Evolutionary conservation across 148 eudicot species (phyloP), one percentile per base, ranked within the genome.

Genomic region (Chenopodium formosanum): DNA sequence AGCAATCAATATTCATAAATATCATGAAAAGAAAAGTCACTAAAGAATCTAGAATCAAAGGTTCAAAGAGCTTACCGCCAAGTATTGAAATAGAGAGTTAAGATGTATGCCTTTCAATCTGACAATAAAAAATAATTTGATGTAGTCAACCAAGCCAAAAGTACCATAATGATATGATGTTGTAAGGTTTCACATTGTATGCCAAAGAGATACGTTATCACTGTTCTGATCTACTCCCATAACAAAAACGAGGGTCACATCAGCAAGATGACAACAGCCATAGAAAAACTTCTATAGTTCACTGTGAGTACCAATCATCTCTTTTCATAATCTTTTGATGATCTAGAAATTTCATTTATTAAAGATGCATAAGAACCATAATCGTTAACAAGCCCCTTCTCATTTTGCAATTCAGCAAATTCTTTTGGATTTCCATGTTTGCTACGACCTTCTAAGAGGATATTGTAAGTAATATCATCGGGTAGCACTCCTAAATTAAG

Each of bases 401-500:
- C 95, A 27, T 79, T 46, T 23, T 88, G 90, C 66, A 94, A 78
- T 62, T 77, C 80, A 13, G 78, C 87, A 81, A 82, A 79, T 53
- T 86, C 83, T 52, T 84, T 86, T 0, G 82, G 80, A 48, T 85
- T 81, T 67, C 87, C 87, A 73, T 86, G 70, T 70, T 86, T 89
- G 85, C 90, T 86, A 71, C 88, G 90, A 75, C 95, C 95, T 78
- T 93, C 95, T 86, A 93, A 78, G 37, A 93, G 82, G 77, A 92
- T 93, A 73, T 91, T 93, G 74, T 86, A 93, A 9, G 97, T 93
- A 44, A 93, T 87, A 73, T 88, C 94, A 89, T 93, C 91, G 56
- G 97, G 92, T 79, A 79, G 83, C 31, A 92, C 87, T 53, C 95
- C 97, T 9, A 90, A 62, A 84, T 92, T 91, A 77, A 89, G 90